Evolutionary conservation across 495 filamentous ascomycete genomes (phyloP).

Genomic region (Opeltia flavorubescens): DNA sequence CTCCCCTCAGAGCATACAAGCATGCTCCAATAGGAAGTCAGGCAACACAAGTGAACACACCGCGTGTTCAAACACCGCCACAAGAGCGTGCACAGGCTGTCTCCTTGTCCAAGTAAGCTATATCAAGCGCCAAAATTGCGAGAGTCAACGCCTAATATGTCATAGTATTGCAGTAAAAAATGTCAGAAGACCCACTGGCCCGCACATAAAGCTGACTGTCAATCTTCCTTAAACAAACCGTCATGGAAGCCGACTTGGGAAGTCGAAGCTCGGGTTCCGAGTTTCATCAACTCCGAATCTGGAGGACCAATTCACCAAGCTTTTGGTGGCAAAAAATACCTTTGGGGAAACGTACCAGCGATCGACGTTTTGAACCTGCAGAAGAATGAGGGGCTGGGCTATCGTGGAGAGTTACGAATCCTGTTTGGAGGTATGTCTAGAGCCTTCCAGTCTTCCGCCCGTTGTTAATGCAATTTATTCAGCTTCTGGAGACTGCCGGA

Average conservation of each 20-base stretch:
- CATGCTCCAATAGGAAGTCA: too few species aligned
- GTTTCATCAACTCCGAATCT: constrained; percentile 9
- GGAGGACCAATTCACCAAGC: background rate
- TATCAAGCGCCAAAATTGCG: too few species aligned
- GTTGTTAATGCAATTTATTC: background rate
- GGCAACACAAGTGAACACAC: too few species aligned
- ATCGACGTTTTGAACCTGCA: constrained; percentile 27
- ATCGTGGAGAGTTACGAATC: constrained; percentile 19
- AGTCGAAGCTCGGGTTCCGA: constrained; percentile 14
- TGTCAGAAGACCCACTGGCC: constrained; percentile 27
- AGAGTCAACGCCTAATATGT: too few species aligned
- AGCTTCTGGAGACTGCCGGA: constrained; percentile 35
- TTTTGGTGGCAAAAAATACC: constrained; percentile 8
- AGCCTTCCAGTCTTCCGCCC: background rate
- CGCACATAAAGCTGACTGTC: constrained; percentile 24
- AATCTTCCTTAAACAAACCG: constrained; percentile 16
- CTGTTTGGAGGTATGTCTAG: constrained; percentile 25
- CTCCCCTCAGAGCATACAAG: too few species aligned
- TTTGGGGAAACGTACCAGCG: constrained; percentile 31
- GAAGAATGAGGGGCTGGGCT: constrained; percentile 27
- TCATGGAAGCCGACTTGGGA: constrained; percentile 20
- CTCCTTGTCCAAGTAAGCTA: too few species aligned
- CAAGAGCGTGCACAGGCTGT: too few species aligned
- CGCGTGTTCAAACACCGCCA: too few species aligned
- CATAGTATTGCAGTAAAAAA: constrained; percentile 23